Percentiles rank a stretch among this genome's conserved stretches.
These are phyloP conservation scores for Melaleuca quinquenervia DNA, from an alignment of 345 rosid species.

Conservation along the genomic window DNA sequence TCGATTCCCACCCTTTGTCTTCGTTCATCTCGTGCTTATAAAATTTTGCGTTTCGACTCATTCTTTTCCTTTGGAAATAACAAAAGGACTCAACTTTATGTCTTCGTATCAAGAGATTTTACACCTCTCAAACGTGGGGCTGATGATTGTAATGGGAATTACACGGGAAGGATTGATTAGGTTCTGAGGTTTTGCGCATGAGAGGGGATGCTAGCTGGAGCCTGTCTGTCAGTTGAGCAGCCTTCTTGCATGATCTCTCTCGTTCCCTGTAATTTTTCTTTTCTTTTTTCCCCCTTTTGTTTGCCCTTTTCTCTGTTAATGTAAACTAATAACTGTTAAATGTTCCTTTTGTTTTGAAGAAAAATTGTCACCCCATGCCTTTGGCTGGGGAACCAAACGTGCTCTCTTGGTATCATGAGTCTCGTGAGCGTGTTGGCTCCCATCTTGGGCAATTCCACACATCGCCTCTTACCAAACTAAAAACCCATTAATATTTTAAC, in stretches of 20 bases:
- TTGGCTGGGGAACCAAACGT: constrained; percentile 37
- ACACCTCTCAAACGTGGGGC: constrained; percentile 27
- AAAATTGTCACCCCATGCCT: neutral
- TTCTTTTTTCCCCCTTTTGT: neutral
- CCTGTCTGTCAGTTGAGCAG: constrained; percentile 88
- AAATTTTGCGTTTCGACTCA: neutral
- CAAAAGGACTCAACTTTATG: neutral
- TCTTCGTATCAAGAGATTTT: neutral
- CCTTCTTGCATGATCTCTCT: constrained; percentile 76
- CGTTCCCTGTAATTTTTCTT: neutral
- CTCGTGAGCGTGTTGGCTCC: constrained; percentile 14
- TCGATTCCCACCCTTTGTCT: neutral
- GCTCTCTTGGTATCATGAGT: constrained; percentile 44
- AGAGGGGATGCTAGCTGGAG: constrained; percentile 70
- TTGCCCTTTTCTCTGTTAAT: neutral
- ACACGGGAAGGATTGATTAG: constrained; percentile 26
- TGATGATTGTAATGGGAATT: constrained; percentile 17
- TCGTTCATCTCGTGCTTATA: neutral
- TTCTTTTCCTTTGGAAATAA: neutral
- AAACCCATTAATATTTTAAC: neutral
- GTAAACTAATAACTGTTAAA: neutral
- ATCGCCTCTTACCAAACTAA: constrained; percentile 4
- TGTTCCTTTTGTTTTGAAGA: neutral
- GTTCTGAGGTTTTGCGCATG: constrained; percentile 40
- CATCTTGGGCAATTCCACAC: constrained; percentile 9